Evolutionary conservation across 106 monocot genomes (phyloP).

Genomic region (Chionographis japonica): DNA sequence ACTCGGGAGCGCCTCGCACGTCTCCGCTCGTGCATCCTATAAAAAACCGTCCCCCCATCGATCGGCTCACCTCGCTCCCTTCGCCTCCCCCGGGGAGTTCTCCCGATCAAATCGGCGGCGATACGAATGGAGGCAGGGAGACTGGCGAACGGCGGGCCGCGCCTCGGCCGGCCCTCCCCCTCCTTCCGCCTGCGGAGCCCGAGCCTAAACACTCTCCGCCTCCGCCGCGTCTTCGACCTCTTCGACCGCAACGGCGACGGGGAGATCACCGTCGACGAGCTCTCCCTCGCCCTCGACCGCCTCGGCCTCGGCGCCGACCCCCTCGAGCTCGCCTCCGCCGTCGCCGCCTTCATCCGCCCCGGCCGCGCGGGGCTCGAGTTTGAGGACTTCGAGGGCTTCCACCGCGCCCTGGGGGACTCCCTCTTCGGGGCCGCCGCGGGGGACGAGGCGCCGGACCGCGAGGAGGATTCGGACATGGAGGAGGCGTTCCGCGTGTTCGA

Average conservation of each 20-base stretch:
- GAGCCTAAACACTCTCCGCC: slow-evolving; percentile 57
- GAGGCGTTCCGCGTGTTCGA: slow-evolving; percentile 80
- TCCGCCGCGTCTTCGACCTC: slow-evolving; percentile 70
- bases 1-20: too few relatives aligned
- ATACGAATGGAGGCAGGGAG: too few relatives aligned
- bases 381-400: slow-evolving; percentile 44
- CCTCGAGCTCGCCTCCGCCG: slow-evolving; percentile 24
- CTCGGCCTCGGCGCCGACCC: slow-evolving; percentile 47
- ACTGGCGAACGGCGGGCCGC: not conserved
- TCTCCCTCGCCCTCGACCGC: slow-evolving; percentile 34
- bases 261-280: slow-evolving; percentile 45
- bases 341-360: slow-evolving; percentile 34
- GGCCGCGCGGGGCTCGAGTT: slow-evolving; percentile 56
- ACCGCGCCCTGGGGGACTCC: slow-evolving; percentile 23
- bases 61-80: too few relatives aligned
- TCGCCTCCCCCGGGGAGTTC: too few relatives aligned
- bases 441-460: slow-evolving; percentile 4
- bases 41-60: too few relatives aligned
- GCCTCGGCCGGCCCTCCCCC: slow-evolving; percentile 14
- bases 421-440: slow-evolving; percentile 12
- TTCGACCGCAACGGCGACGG: slow-evolving; percentile 69
- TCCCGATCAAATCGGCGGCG: too few relatives aligned
- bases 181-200: slow-evolving; percentile 62
- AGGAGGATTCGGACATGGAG: slow-evolving; percentile 42
- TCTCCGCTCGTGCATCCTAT: too few relatives aligned